A percentile compares a stretch with the other conserved stretches of the same genome.
These are phyloP conservation scores for Phoma sp. DNA, from an alignment of 2,329 filamentous ascomycete species.

Conservation along the genomic window DNA sequence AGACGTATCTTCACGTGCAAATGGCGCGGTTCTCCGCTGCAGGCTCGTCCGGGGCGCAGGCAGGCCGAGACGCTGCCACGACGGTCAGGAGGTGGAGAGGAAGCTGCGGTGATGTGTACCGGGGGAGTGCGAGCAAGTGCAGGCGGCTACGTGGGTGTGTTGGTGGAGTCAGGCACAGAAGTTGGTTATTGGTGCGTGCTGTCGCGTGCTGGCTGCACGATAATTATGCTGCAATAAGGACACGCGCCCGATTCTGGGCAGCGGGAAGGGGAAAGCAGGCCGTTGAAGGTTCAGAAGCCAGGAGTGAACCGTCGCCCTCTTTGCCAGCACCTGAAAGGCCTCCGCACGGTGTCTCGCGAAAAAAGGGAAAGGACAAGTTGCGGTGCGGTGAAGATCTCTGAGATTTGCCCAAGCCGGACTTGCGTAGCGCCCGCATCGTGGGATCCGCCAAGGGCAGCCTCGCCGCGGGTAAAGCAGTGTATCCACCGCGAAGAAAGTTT, in stretches of 20 bases:
- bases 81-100: slow-evolving; percentile 1
- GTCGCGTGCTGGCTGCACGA: slow-evolving; percentile 46
- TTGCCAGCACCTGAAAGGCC: slow-evolving; percentile 11
- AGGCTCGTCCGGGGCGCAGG: slow-evolving; percentile 8
- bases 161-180: slow-evolving; percentile 37
- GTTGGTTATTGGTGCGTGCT: slow-evolving; percentile 38
- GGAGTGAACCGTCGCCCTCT: slow-evolving; percentile 7
- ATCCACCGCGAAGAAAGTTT: slow-evolving; percentile 16
- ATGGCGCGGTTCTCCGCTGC: slow-evolving; percentile 21
- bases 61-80: slow-evolving; percentile 3
- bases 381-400: slow-evolving; percentile 18
- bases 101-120: slow-evolving; percentile 4
- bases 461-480: slow-evolving; percentile 7
- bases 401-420: slow-evolving; percentile 17
- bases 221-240: slow-evolving; percentile 18
- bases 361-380: slow-evolving; percentile 31
- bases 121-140: slow-evolving; percentile 15
- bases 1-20: slow-evolving; percentile 47
- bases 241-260: slow-evolving; percentile 15
- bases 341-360: slow-evolving; percentile 3
- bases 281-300: not conserved
- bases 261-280: slow-evolving; percentile 7
- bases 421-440: slow-evolving; percentile 27
- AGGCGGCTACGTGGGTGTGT: slow-evolving; percentile 23
- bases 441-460: slow-evolving; percentile 13